Evolutionary conservation across 75 land plant species (phyloP).

Genomic region (Pinus albicaulis): DNA sequence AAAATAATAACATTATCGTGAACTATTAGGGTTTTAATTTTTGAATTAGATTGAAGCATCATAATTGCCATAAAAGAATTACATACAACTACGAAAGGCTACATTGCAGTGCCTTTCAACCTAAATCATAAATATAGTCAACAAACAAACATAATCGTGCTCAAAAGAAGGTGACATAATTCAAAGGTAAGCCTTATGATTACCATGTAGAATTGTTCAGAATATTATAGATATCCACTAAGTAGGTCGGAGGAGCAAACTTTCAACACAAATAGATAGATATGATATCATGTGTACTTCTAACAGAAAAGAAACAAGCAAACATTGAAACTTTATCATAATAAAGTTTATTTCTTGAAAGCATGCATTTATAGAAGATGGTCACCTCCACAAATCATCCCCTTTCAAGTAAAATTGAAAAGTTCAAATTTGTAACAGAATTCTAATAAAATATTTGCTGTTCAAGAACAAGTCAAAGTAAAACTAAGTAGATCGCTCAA

Average conservation of each 20-base stretch:
- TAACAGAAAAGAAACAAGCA: not conserved
- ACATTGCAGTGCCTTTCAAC: not conserved
- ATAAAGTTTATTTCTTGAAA: not conserved
- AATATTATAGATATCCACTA: not conserved
- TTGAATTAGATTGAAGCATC: not conserved
- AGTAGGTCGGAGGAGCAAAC: not conserved
- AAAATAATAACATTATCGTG: not conserved
- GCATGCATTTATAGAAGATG: not conserved
- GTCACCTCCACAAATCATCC: not conserved
- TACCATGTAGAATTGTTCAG: not conserved
- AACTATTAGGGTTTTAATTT: not conserved
- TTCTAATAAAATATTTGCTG: not conserved
- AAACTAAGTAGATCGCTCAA: constrained; percentile 47
- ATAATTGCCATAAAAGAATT: not conserved
- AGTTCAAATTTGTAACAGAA: not conserved
- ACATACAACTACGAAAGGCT: not conserved
- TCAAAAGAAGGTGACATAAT: not conserved
- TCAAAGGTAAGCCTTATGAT: not conserved
- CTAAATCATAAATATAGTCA: not conserved
- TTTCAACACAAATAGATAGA: not conserved
- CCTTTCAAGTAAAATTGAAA: not conserved
- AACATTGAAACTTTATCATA: not conserved
- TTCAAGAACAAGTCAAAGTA: not conserved
- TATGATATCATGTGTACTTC: not conserved
- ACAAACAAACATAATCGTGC: no score